phyloP scores from a whole-genome alignment of 768 basidiomycete species.

The Rhodotorula kratochvilovae region DNA sequence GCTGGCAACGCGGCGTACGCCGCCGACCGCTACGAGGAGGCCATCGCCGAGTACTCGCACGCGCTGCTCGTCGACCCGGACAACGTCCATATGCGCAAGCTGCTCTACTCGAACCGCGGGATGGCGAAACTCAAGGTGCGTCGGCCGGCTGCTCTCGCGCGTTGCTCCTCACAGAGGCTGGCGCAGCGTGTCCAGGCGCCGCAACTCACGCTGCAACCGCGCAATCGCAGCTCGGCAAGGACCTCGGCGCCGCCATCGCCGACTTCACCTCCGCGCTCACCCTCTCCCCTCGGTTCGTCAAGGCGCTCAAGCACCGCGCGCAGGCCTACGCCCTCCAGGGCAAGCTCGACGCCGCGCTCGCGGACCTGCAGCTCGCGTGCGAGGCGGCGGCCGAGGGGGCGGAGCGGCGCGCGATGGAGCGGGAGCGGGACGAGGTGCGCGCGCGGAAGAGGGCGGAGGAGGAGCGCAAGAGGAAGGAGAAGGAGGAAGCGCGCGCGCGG shows the following conservation, averaged over 20 bases:
- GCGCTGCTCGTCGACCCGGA: conserved; percentile 61
- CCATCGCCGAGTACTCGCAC: conserved; percentile 63
- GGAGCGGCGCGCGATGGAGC: conserved; percentile 59
- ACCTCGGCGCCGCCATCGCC: conserved; percentile 59
- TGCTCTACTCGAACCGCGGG: conserved; percentile 74
- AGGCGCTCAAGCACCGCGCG: conserved; percentile 77
- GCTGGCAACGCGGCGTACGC: conserved; percentile 77
- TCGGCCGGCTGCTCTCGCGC: neutral
- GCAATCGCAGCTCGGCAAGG: neutral
- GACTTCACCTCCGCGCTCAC: conserved; percentile 57
- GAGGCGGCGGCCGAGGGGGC: conserved; percentile 59
- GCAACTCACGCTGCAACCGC: neutral
- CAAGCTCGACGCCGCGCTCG: conserved; percentile 63
- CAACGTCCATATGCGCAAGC: conserved; percentile 74
- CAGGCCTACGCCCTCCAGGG: conserved; percentile 70
- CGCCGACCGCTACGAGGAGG: conserved; percentile 56
- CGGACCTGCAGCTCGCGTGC: conserved; percentile 72
- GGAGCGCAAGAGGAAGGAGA: conserved; percentile 63
- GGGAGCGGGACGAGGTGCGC: conserved; percentile 58
- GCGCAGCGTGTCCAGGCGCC: too few relatives aligned
- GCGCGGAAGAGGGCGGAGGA: neutral
- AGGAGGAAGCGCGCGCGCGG: neutral
- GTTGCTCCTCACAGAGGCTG: too few relatives aligned
- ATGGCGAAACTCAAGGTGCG: conserved; percentile 53
- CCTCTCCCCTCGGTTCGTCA: conserved; percentile 61